Evolutionary conservation across 352 stramenopile genomes (phyloP).

Genomic region (Phytophthora kernoviae): DNA sequence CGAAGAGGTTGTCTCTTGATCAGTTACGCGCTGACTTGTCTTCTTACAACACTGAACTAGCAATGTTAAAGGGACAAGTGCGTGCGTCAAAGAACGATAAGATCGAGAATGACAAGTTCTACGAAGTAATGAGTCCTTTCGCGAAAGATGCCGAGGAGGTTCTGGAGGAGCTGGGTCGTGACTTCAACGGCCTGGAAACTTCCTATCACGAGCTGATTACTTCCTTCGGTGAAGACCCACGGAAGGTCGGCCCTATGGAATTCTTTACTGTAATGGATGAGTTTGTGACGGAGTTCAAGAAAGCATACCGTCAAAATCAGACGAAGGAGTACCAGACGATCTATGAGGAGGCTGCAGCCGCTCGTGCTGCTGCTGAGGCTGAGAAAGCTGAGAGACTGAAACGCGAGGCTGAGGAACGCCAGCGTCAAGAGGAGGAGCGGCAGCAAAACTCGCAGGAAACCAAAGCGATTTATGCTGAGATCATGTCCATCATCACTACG

Average conservation of each 20-base stretch:
- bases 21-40: constrained; percentile 82
- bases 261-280: constrained; percentile 87
- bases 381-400: constrained; percentile 55
- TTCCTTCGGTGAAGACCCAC: constrained; percentile 85
- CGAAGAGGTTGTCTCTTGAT: constrained; percentile 82
- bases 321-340: constrained; percentile 86
- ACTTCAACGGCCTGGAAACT: constrained; percentile 73
- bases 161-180: constrained; percentile 75
- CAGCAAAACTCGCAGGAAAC: constrained; percentile 60
- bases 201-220: constrained; percentile 80
- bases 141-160: constrained; percentile 81
- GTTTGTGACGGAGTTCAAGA: constrained; percentile 88
- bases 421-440: constrained; percentile 56
- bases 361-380: constrained; percentile 48
- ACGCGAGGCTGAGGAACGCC: constrained; percentile 57
- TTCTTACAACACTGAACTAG: constrained; percentile 82
- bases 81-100: constrained; percentile 75
- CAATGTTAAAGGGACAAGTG: constrained; percentile 87
- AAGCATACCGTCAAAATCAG: constrained; percentile 87
- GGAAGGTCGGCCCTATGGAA: constrained; percentile 81
- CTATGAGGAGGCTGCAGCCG: constrained; percentile 65
- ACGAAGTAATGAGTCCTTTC: constrained; percentile 84
- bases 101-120: constrained; percentile 79
- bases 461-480: constrained; percentile 64
- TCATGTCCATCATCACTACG: constrained; percentile 64